phyloP scores from a whole-genome alignment of 495 filamentous ascomycete species.

The Talaromyces nanjingensis region DNA sequence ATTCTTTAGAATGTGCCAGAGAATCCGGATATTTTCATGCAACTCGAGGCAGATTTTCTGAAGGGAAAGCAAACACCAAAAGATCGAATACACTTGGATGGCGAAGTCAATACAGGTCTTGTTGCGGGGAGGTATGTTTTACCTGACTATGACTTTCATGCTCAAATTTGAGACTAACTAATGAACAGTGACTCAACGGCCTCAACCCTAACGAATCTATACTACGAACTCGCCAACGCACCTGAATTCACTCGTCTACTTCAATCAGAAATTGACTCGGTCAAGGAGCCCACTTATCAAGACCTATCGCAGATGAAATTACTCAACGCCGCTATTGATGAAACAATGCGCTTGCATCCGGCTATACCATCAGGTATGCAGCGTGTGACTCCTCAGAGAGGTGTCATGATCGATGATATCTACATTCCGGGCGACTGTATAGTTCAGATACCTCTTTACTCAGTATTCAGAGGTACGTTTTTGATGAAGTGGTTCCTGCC shows the following conservation, averaged over 20 bases:
- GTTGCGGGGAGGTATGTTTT: conserved; percentile 22
- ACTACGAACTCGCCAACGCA: conserved; percentile 28
- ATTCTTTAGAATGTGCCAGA: conserved; percentile 6
- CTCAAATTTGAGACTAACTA: background rate
- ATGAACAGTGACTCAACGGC: conserved; percentile 34
- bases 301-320: conserved; percentile 10
- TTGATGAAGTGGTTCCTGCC: background rate
- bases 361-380: conserved; percentile 15
- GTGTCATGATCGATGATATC: conserved; percentile 17
- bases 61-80: conserved; percentile 6
- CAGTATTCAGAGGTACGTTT: conserved; percentile 23
- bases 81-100: conserved; percentile 16
- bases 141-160: background rate
- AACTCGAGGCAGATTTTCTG: background rate
- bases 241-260: background rate
- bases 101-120: conserved; percentile 25
- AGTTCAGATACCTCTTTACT: conserved; percentile 18
- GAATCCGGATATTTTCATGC: conserved; percentile 5
- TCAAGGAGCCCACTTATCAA: background rate
- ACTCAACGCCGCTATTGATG: conserved; percentile 45
- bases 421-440: conserved; percentile 25
- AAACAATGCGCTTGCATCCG: conserved; percentile 39
- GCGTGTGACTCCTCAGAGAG: conserved; percentile 17
- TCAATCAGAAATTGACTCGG: conserved; percentile 5
- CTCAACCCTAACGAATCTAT: conserved; percentile 24